Evolutionary conservation across 2,329 filamentous ascomycete genomes (phyloP), one percentile per base, ranked within the genome.

Genomic region (Ampelomyces quisqualis): DNA sequence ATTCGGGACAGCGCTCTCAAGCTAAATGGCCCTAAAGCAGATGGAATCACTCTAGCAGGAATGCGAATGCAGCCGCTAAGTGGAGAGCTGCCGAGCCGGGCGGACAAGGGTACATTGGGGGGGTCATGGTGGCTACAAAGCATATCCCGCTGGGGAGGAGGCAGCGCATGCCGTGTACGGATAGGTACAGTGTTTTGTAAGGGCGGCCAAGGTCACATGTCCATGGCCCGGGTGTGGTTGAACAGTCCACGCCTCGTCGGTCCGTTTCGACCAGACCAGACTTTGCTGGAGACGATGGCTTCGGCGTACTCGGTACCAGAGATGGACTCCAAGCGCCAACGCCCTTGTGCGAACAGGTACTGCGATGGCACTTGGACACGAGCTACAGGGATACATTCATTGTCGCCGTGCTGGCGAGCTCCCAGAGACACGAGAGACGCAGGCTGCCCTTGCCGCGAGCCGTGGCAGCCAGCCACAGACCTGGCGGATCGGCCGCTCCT

Each of bases 11-110:
- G 43, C 48, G 44, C 46, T 45, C 49, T 54, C 48, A 43, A 18
- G 49, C 56, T 58, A 59, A 54, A 57, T 46, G 48, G 45, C 41
- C 48, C 55, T 58, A 58, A 57, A 54, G 50, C 54, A 58, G 51
- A 48, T 58, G 56, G 51, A 53, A 40, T 34, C 37, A 42, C 45
- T 48, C 47, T 49, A 48, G 50, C 46, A 56, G 52, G 52, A 56
- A 56, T 59, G 55, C 48, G 30, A 32, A 20, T 21, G 35, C 29
- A 34, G 29, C 26, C 35, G 46, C 40, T 38, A 49, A 49, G 49
- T 43, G 46, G 38, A 42, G 42, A 24, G 38, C 35, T 49, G 51
- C 48, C 48, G 45, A 51, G 43, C 28, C 18, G 30, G 30, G 22
- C 21, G 29, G 42, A 40, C 35, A 34, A 24, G 26, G 31, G 29